Percentiles rank a stretch among this genome's conserved stretches.
Evolutionary conservation across 2,329 filamentous ascomycete species (phyloP).

Genomic region (Macrophomina tecta): DNA sequence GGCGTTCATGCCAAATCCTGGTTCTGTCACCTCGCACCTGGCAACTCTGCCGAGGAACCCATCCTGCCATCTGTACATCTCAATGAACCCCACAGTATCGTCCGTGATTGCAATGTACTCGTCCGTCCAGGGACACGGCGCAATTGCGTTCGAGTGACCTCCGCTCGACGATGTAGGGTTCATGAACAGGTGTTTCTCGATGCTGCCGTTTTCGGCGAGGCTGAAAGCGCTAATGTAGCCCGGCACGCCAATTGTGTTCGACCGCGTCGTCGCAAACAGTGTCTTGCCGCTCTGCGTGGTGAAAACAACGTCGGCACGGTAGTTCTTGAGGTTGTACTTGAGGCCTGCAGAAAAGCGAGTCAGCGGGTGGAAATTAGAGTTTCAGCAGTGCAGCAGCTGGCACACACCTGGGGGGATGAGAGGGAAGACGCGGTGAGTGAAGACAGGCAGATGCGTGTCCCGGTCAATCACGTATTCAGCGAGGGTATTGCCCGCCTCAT

Average conservation of each 20-base stretch:
- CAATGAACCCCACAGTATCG: constrained; percentile 84
- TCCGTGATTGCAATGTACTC: constrained; percentile 92
- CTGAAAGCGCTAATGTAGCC: constrained; percentile 85
- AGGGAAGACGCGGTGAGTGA: constrained; percentile 77
- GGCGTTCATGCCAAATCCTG: constrained; percentile 96
- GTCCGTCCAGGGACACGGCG: constrained; percentile 81
- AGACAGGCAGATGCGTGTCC: constrained; percentile 74
- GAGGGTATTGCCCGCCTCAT: constrained; percentile 87
- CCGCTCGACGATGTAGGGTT: constrained; percentile 87
- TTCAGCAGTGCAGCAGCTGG: background rate
- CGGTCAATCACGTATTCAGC: constrained; percentile 83
- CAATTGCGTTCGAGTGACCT: constrained; percentile 87
- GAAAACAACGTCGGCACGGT: constrained; percentile 84
- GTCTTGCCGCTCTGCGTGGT: constrained; percentile 72
- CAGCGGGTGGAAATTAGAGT: constrained; percentile 13
- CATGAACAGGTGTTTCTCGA: constrained; percentile 79
- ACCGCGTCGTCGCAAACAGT: constrained; percentile 83
- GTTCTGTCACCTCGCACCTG: constrained; percentile 77
- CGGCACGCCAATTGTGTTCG: constrained; percentile 75
- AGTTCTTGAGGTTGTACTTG: constrained; percentile 64
- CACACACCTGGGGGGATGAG: constrained; percentile 77
- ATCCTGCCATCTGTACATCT: constrained; percentile 86
- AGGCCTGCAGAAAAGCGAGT: constrained; percentile 17
- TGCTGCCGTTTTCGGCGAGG: constrained; percentile 69
- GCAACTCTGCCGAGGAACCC: constrained; percentile 82